A percentile compares a stretch with the other conserved stretches of the same genome.
Evolutionary conservation across 495 filamentous ascomycete genomes (phyloP).

Genomic region (Penicillium flavigenum): DNA sequence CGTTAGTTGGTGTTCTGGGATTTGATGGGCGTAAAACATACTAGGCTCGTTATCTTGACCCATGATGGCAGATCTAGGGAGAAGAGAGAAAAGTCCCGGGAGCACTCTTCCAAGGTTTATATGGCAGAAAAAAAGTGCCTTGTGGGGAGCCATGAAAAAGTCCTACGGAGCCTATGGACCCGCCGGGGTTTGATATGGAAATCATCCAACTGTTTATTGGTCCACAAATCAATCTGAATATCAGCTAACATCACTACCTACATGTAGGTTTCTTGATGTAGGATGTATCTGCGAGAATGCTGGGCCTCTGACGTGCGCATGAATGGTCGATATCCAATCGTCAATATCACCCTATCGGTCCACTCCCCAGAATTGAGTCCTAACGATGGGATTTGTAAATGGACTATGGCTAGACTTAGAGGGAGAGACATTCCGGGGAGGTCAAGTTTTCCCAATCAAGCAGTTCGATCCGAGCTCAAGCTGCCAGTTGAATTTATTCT

Average conservation of each 20-base stretch:
- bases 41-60: constrained; percentile 22
- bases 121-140: neutral
- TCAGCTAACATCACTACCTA: neutral
- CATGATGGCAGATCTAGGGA: constrained; percentile 14
- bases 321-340: neutral
- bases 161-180: neutral
- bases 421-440: neutral
- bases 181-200: neutral
- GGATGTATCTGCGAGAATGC: neutral
- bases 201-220: neutral
- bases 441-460: neutral
- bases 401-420: neutral
- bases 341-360: neutral
- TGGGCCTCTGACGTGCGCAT: neutral
- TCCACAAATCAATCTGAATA: neutral
- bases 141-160: neutral
- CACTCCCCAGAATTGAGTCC: neutral
- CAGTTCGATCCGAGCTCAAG: neutral
- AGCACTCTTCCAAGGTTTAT: neutral
- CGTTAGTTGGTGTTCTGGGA: neutral
- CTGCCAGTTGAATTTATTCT: neutral
- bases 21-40: neutral
- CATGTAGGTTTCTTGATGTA: too few species aligned
- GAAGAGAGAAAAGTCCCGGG: neutral
- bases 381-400: neutral